Base-by-base conservation (phyloP, 805 yeast species). In the Candida dendrica region DNA sequence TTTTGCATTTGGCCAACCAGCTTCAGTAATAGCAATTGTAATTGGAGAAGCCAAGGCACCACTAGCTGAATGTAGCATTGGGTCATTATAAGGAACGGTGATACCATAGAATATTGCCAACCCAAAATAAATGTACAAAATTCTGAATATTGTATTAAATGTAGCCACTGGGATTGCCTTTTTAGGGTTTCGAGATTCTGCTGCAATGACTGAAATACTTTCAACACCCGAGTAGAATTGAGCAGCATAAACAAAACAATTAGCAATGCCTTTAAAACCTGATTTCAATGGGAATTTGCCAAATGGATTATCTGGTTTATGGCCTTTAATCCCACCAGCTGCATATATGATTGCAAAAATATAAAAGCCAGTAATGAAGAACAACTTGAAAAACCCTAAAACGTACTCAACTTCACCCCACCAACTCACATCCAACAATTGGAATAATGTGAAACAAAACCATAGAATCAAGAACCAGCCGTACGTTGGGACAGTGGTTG, bases 141-240 rank as follows among this genome's bases (percentile, higher is more conserved):
- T 79, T 66, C 91, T 70, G 60, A 72, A 65, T 39, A 81, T 69
- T 27, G 83, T 86, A 52, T 77, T 79, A 53, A 71, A 77, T 50
- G 80, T 77, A 30, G 90, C 88, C 40, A 72, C 69, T 41, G 90
- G 89, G 41, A 83, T 81, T 27, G 85, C 63, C 52, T 77, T 81
- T 59, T 81, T 69, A 41, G 89, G 87, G 58, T 79, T 79, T 30
- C 72, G 69, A 31, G 83, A 71, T 64, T 84, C 93, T 55, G 88
- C 85, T 15, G 85, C 84, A n/a, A 85, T 70, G 35, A 84, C 69
- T 56, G 87, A 87, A 26, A 81, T 79, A 59, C 81, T 71, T 60
- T 84, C 93, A 42, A 83, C 79, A 60, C 90, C 90, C 59, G 82
- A 88, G 59, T 75, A 81, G 30, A 87, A 82, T 62, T 81, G 81